Base-by-base conservation (phyloP, 177 flowering plant species). In the Telopea speciosissima region DNA sequence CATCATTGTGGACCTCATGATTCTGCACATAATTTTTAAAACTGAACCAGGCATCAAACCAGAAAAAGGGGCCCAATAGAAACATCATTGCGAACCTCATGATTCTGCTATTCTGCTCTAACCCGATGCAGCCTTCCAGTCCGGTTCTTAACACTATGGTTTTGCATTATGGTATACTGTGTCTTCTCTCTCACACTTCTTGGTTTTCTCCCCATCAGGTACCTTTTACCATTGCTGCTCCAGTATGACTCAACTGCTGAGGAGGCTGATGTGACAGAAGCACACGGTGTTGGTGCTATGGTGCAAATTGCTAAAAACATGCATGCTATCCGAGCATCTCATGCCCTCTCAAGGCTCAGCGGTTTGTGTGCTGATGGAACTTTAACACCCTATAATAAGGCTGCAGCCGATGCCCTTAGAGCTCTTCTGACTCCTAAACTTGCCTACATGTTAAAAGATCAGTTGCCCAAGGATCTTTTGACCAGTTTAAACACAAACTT, bases 181-280 rank as follows among this genome's bases (percentile, higher is more conserved):
- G 40, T 36, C 8, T 36, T 6, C 40, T 36, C 40, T 36, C 40
- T 3, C 40, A 36, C 8, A 31, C 6, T 36, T 36, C 0, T 36
- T 5, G 40, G 40, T 36, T 36, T 36, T 49, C 72, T 76, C 70
- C 28, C 71, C 76, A 69, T 25, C 75, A 95, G 99, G 99, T 96
- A 83, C 77, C 92, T 93, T 54, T 77, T 96, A 74, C 99, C 99
- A 1, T 79, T 93, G 83, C 80, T 96, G 80, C 89, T 96, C 77
- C 98, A 93, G 81, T 96, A 89, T 82, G 99, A 96, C 80, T 90
- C 98, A 58, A 96, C 99, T 62, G 99, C 99, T 19, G 97, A 93
- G 61, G 96, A 88, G 81, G 81, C 97, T 79, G 91, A 88, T 70
- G 73, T 73, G 63, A 75, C 74, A 24, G 97, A 89, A 74, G 87